These are phyloP conservation scores for Globisporangium apiculatum DNA, from an alignment of 352 stramenopile species.

Conservation along the genomic window DNA sequence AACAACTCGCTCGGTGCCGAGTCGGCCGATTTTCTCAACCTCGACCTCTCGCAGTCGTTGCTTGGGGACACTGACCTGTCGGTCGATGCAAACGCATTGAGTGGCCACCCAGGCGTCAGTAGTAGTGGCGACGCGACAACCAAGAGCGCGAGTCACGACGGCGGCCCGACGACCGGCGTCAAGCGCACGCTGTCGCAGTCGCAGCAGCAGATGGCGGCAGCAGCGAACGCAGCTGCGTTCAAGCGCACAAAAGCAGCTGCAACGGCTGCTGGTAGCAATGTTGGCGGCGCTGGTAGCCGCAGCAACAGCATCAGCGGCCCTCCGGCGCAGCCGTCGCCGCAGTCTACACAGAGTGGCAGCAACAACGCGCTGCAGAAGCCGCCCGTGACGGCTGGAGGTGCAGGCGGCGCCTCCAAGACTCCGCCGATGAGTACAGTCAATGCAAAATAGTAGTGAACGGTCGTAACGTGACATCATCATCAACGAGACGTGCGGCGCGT, in stretches of 20 bases:
- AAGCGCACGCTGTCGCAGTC: constrained; percentile 76
- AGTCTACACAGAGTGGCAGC: constrained; percentile 28
- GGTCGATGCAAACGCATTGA: constrained; percentile 29
- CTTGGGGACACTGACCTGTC: constrained; percentile 57
- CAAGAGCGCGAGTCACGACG: background rate
- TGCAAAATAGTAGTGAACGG: constrained; percentile 54
- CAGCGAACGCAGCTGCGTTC: constrained; percentile 71
- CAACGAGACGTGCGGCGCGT: too few relatives aligned
- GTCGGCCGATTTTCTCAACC: constrained; percentile 72
- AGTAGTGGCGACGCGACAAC: constrained; percentile 11
- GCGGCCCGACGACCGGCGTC: constrained; percentile 24
- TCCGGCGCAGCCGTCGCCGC: constrained; percentile 39
- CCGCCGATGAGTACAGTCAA: constrained; percentile 85
- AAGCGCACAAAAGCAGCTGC: constrained; percentile 76
- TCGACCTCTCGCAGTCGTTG: constrained; percentile 70
- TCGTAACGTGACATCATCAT: too few relatives aligned
- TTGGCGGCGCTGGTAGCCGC: background rate
- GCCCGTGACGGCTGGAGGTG: constrained; percentile 33
- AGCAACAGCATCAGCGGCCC: background rate
- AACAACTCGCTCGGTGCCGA: constrained; percentile 15
- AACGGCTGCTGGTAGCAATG: constrained; percentile 16
- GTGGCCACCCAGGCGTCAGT: constrained; percentile 6
- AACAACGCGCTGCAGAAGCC: constrained; percentile 45
- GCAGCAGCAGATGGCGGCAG: constrained; percentile 77
- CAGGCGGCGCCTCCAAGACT: constrained; percentile 73